Evolutionary conservation across 495 filamentous ascomycete genomes (phyloP).

Genomic region (Xylaria scruposa): DNA sequence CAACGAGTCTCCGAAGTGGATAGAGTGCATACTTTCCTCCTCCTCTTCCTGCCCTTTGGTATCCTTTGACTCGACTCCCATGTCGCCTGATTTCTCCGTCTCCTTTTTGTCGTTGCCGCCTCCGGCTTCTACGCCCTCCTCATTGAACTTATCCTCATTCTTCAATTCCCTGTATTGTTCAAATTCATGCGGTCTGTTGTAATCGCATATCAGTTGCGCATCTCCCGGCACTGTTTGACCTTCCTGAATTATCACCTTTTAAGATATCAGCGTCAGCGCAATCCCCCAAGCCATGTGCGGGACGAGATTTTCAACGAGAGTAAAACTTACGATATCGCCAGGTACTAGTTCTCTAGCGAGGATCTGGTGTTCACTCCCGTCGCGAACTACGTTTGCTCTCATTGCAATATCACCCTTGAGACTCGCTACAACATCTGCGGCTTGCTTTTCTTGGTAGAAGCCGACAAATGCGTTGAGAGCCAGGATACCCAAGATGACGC

Average conservation of each 20-base stretch:
- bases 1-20: slow-evolving; percentile 76
- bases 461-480: slow-evolving; percentile 81
- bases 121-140: slow-evolving; percentile 38
- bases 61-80: slow-evolving; percentile 23
- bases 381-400: slow-evolving; percentile 73
- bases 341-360: slow-evolving; percentile 80
- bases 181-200: slow-evolving; percentile 72
- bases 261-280: not conserved
- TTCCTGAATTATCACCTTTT: slow-evolving; percentile 73
- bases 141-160: slow-evolving; percentile 69
- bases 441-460: slow-evolving; percentile 90
- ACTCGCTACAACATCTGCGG: slow-evolving; percentile 79
- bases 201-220: slow-evolving; percentile 78
- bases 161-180: slow-evolving; percentile 66
- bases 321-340: slow-evolving; percentile 74
- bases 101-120: slow-evolving; percentile 26
- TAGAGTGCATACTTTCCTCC: slow-evolving; percentile 51
- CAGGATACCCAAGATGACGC: slow-evolving; percentile 82
- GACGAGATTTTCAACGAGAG: slow-evolving; percentile 13
- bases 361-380: slow-evolving; percentile 74
- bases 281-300: not conserved
- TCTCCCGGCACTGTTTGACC: slow-evolving; percentile 77
- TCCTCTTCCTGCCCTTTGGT: slow-evolving; percentile 73
- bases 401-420: slow-evolving; percentile 87
- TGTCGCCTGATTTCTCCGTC: slow-evolving; percentile 1